A percentile compares a stretch with the other conserved stretches of the same genome.
Conservation (phyloP, 1,139 yeast species). For the Pichia norvegensis region DNA sequence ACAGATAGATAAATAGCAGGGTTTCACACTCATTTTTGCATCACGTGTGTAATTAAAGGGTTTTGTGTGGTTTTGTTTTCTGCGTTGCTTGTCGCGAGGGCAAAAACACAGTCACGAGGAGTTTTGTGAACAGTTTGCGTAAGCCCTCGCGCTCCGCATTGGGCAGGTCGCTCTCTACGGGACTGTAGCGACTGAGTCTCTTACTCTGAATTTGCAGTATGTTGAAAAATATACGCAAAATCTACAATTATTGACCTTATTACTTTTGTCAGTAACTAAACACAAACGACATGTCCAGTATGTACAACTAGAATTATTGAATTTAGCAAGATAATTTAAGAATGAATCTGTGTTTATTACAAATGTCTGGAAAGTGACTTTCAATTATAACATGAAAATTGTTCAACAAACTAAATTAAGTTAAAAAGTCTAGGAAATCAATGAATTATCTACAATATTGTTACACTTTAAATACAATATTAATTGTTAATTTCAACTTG, state of each 20-base stretch:
- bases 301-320: constrained; percentile 29
- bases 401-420: no score
- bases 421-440: no score
- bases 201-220: not conserved
- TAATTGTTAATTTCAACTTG: no score
- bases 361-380: no score
- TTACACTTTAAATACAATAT: no score
- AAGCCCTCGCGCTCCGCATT: not conserved
- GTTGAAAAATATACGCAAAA: not conserved
- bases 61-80: no score
- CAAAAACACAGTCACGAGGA: not conserved
- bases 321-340: not conserved
- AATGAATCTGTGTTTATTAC: not conserved
- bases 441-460: no score
- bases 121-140: not conserved
- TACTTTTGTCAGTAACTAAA: constrained; percentile 2
- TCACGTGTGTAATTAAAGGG: not conserved
- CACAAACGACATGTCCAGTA: constrained; percentile 54
- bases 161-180: not conserved
- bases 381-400: no score
- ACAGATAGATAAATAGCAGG: not conserved
- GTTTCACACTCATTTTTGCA: not conserved
- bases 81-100: not conserved
- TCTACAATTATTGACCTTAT: not conserved
- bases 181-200: not conserved